Conservation (phyloP, 1,284 basidiomycete species). For the Ustilago bromivora region DNA sequence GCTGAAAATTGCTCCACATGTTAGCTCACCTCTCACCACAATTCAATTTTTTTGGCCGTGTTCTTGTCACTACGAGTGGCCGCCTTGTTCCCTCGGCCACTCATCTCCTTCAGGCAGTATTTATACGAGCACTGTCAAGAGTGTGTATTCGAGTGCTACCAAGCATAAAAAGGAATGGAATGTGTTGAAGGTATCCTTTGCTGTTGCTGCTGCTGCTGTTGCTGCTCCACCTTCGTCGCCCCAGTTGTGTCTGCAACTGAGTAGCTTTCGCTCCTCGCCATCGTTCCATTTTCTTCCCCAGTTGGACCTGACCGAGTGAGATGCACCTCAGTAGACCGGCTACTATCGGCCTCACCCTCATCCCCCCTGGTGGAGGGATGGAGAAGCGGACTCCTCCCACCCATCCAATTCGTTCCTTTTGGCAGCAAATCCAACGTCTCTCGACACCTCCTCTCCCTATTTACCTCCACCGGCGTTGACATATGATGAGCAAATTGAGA, state of each 20-base stretch:
- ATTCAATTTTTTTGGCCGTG: background rate
- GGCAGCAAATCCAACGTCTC: constrained; percentile 25
- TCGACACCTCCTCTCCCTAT: constrained; percentile 5
- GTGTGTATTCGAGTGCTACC: constrained; percentile 12
- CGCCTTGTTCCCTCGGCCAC: background rate
- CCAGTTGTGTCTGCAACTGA: constrained; percentile 1
- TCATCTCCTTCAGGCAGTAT: too few relatives aligned
- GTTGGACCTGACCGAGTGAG: background rate
- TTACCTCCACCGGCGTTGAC: background rate
- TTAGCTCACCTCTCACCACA: constrained; percentile 4
- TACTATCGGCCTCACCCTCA: background rate
- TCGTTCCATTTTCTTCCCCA: too few relatives aligned
- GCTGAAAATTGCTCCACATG: constrained; percentile 18
- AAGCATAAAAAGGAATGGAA: constrained; percentile 42
- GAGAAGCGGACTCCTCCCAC: constrained; percentile 23
- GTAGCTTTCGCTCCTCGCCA: constrained; percentile 7
- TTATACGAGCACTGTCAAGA: too few relatives aligned
- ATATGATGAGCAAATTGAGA: background rate
- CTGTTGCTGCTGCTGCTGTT: constrained; percentile 10
- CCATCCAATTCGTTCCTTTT: constrained; percentile 25
- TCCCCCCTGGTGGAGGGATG: background rate
- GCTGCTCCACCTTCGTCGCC: background rate
- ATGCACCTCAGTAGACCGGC: background rate
- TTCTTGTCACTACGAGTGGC: constrained; percentile 8
- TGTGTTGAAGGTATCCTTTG: constrained; percentile 8